phyloP scores from a whole-genome alignment of 352 stramenopile genomes.

The Phytophthora tubulina region DNA sequence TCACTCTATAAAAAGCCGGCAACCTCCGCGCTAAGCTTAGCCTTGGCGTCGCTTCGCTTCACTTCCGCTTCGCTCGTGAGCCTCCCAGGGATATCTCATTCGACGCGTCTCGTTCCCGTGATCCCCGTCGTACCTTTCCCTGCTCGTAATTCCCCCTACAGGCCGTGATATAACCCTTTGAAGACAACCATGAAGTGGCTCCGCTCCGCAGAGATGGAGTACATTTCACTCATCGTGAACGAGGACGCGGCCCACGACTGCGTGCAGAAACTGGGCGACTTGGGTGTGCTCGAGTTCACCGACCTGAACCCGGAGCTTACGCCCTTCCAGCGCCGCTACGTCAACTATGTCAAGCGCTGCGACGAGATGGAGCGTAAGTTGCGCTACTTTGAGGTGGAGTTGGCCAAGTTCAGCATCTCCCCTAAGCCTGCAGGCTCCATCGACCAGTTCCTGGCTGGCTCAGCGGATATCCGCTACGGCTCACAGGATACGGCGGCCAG shows the following conservation, averaged over 20 bases:
- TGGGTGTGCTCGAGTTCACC: constrained; percentile 99
- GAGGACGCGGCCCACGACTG: constrained; percentile 98
- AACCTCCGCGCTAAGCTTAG: constrained; percentile 25
- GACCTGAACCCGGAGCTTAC: constrained; percentile 99
- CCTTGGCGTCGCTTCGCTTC: constrained; percentile 7
- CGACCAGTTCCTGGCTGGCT: constrained; percentile 80
- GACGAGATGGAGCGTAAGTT: constrained; percentile 99
- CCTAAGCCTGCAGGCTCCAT: constrained; percentile 75
- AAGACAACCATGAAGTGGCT: constrained; percentile 93
- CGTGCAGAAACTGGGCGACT: constrained; percentile 95
- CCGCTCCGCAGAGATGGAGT: constrained; percentile 99
- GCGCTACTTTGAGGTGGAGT: constrained; percentile 95
- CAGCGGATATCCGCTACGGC: constrained; percentile 80
- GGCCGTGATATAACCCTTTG: background rate
- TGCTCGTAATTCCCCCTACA: background rate
- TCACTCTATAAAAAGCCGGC: constrained; percentile 22
- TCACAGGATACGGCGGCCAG: constrained; percentile 81
- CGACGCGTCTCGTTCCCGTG: constrained; percentile 11
- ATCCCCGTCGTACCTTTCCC: background rate
- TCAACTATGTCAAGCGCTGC: constrained; percentile 98
- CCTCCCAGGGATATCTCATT: background rate
- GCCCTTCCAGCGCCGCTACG: constrained; percentile 98
- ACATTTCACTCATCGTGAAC: constrained; percentile 99
- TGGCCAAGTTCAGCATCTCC: constrained; percentile 94
- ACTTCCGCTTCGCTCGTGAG: constrained; percentile 31